phyloP scores from a whole-genome alignment of 2,329 filamentous ascomycete species.

The Ophiostoma perfectum region DNA sequence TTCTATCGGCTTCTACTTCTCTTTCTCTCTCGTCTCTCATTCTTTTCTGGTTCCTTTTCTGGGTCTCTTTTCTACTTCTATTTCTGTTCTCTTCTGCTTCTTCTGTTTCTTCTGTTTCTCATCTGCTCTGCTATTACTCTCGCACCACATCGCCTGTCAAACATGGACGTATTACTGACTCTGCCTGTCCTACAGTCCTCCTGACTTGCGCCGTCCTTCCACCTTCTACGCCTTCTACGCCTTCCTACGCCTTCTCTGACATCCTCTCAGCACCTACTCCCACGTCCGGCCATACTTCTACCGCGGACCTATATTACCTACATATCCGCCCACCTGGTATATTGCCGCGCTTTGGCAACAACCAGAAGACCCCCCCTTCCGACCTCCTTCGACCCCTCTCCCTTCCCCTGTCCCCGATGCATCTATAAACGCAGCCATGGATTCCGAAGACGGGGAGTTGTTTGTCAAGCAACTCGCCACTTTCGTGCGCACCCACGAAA shows the following conservation, averaged over 20 bases:
- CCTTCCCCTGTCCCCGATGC: constrained; percentile 37
- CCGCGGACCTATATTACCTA: not conserved
- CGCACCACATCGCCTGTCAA: not conserved
- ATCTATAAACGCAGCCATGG: constrained; percentile 57
- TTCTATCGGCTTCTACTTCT: constrained; percentile 6
- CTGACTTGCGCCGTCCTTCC: not conserved
- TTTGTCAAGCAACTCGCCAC: constrained; percentile 94
- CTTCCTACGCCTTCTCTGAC: not conserved
- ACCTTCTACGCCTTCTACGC: not conserved
- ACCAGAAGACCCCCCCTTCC: not conserved
- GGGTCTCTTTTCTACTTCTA: not conserved
- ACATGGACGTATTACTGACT: constrained; percentile 21
- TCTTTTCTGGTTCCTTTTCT: not conserved
- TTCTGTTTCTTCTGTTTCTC: constrained; percentile 13
- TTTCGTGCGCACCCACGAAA: constrained; percentile 96
- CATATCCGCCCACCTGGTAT: not conserved
- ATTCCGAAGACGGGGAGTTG: constrained; percentile 82
- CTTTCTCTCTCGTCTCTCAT: not conserved
- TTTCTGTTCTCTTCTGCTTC: not conserved
- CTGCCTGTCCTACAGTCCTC: constrained; percentile 21
- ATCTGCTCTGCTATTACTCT: too few species aligned
- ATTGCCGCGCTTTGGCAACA: not conserved
- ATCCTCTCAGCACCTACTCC: not conserved
- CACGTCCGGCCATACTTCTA: not conserved
- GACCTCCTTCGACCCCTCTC: constrained; percentile 17